Percentiles rank a stretch among this genome's conserved stretches.
phyloP scores from a whole-genome alignment of 2,329 filamentous ascomycete species.

The Trematosphaeria pertusa region DNA sequence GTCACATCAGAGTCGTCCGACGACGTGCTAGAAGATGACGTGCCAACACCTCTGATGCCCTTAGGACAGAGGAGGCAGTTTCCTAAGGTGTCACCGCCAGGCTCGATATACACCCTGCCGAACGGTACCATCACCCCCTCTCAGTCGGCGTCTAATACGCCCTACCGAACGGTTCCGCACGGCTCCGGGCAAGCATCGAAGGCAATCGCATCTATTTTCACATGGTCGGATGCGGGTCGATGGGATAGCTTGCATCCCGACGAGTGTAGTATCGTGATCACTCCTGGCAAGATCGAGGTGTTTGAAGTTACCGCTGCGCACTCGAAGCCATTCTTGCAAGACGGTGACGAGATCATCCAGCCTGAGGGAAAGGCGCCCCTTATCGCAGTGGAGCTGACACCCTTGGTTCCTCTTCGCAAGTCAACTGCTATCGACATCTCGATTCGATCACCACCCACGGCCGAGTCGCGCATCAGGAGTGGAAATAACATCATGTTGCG shows the following conservation, averaged over 20 bases:
- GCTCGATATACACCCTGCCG: slow-evolving; percentile 47
- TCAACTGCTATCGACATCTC: slow-evolving; percentile 94
- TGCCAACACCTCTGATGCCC: slow-evolving; percentile 48
- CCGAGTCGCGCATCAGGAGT: slow-evolving; percentile 72
- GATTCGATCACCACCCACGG: slow-evolving; percentile 83
- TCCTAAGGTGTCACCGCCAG: slow-evolving; percentile 52
- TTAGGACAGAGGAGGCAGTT: slow-evolving; percentile 44
- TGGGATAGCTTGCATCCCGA: slow-evolving; percentile 68
- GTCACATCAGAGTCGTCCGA: slow-evolving; percentile 61
- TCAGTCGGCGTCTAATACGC: slow-evolving; percentile 80
- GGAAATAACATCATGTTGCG: slow-evolving; percentile 89
- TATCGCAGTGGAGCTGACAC: slow-evolving; percentile 83
- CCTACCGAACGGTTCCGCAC: slow-evolving; percentile 63
- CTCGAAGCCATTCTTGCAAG: slow-evolving; percentile 49
- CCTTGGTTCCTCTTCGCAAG: slow-evolving; percentile 85
- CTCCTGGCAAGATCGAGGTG: slow-evolving; percentile 69
- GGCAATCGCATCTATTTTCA: slow-evolving; percentile 66
- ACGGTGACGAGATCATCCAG: slow-evolving; percentile 48
- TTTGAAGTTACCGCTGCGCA: slow-evolving; percentile 63
- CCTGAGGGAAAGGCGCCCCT: slow-evolving; percentile 56
- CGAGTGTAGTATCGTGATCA: slow-evolving; percentile 69
- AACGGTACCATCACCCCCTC: slow-evolving; percentile 73
- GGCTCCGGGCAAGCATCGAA: slow-evolving; percentile 60
- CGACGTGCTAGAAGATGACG: slow-evolving; percentile 62
- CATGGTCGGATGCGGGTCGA: slow-evolving; percentile 65